Evolutionary conservation across 148 eudicot genomes (phyloP).

Genomic region (Camellia lanceoleosa): DNA sequence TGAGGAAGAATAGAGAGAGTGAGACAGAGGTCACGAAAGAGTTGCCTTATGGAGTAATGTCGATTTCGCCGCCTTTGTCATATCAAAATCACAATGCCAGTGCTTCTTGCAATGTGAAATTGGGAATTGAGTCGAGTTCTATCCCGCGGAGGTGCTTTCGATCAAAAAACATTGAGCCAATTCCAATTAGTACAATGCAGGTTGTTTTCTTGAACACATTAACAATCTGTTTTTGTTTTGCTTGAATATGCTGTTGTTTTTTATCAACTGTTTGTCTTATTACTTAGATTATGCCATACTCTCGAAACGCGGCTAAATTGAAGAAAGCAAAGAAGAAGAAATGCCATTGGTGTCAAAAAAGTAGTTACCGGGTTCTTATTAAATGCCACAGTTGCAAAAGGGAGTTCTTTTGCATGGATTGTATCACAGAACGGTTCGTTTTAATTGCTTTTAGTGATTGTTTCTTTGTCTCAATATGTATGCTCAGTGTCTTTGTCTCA

Average conservation of each 20-base stretch:
- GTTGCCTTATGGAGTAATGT: conserved; percentile 80
- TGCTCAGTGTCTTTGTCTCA: background rate
- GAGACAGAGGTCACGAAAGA: conserved; percentile 43
- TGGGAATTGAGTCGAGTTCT: conserved; percentile 43
- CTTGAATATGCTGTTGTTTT: conserved; percentile 11
- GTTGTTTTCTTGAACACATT: conserved; percentile 30
- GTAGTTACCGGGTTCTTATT: conserved; percentile 35
- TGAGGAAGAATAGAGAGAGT: conserved; percentile 13
- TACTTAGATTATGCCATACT: conserved; percentile 53
- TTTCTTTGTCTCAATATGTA: conserved; percentile 12
- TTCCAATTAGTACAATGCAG: conserved; percentile 72
- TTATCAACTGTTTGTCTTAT: conserved; percentile 14
- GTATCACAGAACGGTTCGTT: conserved; percentile 71
- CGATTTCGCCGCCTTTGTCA: conserved; percentile 49
- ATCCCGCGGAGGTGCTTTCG: conserved; percentile 49
- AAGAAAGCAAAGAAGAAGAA: conserved; percentile 48
- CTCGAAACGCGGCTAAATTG: conserved; percentile 32
- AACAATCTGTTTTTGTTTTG: background rate
- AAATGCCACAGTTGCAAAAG: conserved; percentile 69
- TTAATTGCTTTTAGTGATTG: conserved; percentile 5
- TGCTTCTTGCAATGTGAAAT: conserved; percentile 50
- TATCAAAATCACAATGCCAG: conserved; percentile 36
- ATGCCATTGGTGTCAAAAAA: conserved; percentile 84
- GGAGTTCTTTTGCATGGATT: conserved; percentile 63
- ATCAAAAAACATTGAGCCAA: conserved; percentile 76